Conservation (phyloP, 495 filamentous ascomycete genomes). For the Tuber calosporum region DNA sequence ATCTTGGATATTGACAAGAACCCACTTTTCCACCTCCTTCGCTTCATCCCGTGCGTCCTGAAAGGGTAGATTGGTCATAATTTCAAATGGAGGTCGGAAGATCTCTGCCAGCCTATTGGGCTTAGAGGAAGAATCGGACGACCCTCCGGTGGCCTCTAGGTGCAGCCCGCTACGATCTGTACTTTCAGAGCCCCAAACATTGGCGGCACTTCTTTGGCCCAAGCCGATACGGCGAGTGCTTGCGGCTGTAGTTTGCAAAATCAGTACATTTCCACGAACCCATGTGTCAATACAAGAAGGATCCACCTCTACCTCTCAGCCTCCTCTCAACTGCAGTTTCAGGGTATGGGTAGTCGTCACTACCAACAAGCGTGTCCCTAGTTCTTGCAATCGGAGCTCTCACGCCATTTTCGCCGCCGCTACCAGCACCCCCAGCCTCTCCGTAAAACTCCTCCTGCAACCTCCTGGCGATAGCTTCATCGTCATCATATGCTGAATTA, state of each 20-base stretch:
- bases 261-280: not conserved
- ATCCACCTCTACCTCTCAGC: slow-evolving; percentile 30
- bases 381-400: slow-evolving; percentile 86
- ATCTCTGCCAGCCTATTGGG: slow-evolving; percentile 73
- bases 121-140: slow-evolving; percentile 64
- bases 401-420: slow-evolving; percentile 52
- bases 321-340: slow-evolving; percentile 6
- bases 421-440: slow-evolving; percentile 41
- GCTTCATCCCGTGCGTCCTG: slow-evolving; percentile 76
- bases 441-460: slow-evolving; percentile 87
- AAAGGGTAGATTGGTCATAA: slow-evolving; percentile 68
- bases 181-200: slow-evolving; percentile 56
- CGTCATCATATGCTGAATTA: slow-evolving; percentile 58
- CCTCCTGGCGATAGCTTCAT: slow-evolving; percentile 85
- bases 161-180: slow-evolving; percentile 51
- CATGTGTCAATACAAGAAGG: slow-evolving; percentile 6
- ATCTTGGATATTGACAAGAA: slow-evolving; percentile 92
- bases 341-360: slow-evolving; percentile 46
- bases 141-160: slow-evolving; percentile 61
- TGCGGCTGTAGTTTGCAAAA: slow-evolving; percentile 8
- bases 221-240: slow-evolving; percentile 61
- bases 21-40: slow-evolving; percentile 81
- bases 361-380: slow-evolving; percentile 77
- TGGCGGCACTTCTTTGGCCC: slow-evolving; percentile 58
- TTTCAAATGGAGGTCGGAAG: slow-evolving; percentile 80